Percentiles rank a stretch among this genome's conserved stretches.
phyloP scores from a whole-genome alignment of 192 early-diverging fungal species.

The Entomortierella lignicola region DNA sequence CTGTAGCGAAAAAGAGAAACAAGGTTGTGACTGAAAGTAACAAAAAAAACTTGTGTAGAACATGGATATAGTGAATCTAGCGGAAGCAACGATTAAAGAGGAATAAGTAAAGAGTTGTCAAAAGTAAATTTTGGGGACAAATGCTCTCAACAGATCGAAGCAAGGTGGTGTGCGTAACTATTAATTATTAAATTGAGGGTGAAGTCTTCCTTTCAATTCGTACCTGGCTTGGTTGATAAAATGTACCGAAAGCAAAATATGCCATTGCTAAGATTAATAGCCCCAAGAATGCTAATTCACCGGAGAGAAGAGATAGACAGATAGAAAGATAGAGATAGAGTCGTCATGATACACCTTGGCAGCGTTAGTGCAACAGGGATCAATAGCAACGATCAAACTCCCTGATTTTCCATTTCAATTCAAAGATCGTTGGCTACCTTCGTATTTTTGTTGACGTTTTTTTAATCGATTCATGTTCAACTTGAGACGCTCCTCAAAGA shows the following conservation, averaged over 20 bases:
- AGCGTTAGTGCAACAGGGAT: too few relatives aligned
- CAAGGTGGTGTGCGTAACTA: background rate
- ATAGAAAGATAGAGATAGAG: background rate
- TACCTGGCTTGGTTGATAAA: slow-evolving; percentile 64
- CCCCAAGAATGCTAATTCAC: slow-evolving; percentile 38
- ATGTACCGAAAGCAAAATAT: slow-evolving; percentile 63
- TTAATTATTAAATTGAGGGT: background rate
- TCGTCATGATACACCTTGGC: background rate
- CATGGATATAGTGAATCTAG: slow-evolving; percentile 40
- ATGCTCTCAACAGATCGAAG: background rate
- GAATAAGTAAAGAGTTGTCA: background rate
- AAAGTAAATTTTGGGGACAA: background rate
- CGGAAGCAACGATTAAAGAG: background rate
- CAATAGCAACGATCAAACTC: too few relatives aligned
- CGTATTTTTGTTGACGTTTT: slow-evolving; percentile 79
- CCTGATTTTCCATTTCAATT: background rate
- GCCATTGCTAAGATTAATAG: slow-evolving; percentile 49
- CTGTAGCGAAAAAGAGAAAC: slow-evolving; percentile 64
- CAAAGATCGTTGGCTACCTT: slow-evolving; percentile 52
- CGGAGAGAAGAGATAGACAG: background rate
- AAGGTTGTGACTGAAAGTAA: slow-evolving; percentile 53
- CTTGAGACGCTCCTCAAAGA: slow-evolving; percentile 84
- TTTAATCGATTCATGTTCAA: slow-evolving; percentile 75
- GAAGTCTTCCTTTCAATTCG: background rate
- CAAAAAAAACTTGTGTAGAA: slow-evolving; percentile 54